Evolutionary conservation across 345 rosid species (phyloP), one percentile per base, ranked within the genome.

Genomic region (Citrus unshiu): DNA sequence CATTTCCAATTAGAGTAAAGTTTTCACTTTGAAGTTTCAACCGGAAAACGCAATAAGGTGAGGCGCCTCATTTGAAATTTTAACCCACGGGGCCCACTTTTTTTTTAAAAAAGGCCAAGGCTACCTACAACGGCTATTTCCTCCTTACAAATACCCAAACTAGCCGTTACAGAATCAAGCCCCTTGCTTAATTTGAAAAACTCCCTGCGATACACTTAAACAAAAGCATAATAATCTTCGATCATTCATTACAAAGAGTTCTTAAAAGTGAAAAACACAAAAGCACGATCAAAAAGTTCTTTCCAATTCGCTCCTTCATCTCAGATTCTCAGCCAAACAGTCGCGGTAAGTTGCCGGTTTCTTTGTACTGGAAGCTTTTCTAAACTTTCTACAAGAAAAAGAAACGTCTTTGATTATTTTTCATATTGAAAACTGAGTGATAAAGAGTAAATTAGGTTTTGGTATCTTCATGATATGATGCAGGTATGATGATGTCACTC

Each of bases 401-500:
- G 68, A n/a, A 30, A 5, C 18, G 46, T 58, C 18, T 29, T 29
- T 4, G 34, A 30, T 34, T 66, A 34, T 34, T 66, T 65, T 34
- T 66, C 19, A 64, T 29, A 64, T 19, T 22, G n/a, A 64, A 32
- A 46, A 43, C 3, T 46, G 51, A 46, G 18, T 12, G 51, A 46
- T 13, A 13, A 13, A 13, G 5, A 46, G 51, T 46, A 46, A 30
- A 32, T 65, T 8, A 37, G 2, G 19, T 10, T 10, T 18, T 66
- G 49, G 13, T 29, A 40, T 35, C 40, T 76, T 76, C 12, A 25
- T 13, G 51, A 46, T 46, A 0, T 46, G 51, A 13, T 66, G n/a
- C 27, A 80, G 81, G 74, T 74, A 24, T 49, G 39, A 37, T 78
- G 83, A 86, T 89, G 93, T 91, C 94, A 49, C 81, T 88, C 68